phyloP scores from a whole-genome alignment of 1,139 yeast genomes.

The Lodderomyces beijingensis region DNA sequence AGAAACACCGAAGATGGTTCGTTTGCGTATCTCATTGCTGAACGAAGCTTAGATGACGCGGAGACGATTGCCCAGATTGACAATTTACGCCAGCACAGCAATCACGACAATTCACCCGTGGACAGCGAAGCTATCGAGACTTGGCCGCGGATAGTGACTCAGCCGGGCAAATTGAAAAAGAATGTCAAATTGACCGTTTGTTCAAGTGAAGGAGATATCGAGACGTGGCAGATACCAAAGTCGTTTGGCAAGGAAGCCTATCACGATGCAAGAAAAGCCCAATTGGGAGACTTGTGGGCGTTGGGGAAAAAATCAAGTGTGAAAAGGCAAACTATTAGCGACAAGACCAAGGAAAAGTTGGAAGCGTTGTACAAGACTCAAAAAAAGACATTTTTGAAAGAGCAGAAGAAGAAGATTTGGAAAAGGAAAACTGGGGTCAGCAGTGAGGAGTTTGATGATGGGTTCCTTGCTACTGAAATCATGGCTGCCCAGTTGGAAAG shows the following conservation, averaged over 20 bases:
- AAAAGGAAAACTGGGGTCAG: conserved; percentile 32
- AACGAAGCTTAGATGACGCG: conserved; percentile 45
- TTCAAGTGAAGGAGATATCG: conserved; percentile 72
- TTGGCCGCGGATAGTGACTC: conserved; percentile 73
- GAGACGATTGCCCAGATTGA: conserved; percentile 34
- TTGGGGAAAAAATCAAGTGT: conserved; percentile 66
- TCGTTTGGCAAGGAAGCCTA: conserved; percentile 71
- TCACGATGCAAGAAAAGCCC: conserved; percentile 85
- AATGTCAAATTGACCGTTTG: conserved; percentile 81
- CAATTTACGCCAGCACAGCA: conserved; percentile 25
- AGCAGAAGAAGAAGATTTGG: conserved; percentile 38
- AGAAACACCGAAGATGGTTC: conserved; percentile 69
- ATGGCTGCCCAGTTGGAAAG: conserved; percentile 34
- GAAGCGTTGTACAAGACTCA: conserved; percentile 37
- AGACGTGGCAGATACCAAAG: conserved; percentile 84
- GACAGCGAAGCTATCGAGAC: conserved; percentile 32
- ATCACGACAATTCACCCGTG: conserved; percentile 15
- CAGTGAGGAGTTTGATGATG: conserved; percentile 33
- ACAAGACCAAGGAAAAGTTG: conserved; percentile 29
- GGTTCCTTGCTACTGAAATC: conserved; percentile 12
- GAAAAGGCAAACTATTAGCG: conserved; percentile 31
- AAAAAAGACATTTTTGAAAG: conserved; percentile 40
- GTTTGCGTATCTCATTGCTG: conserved; percentile 71
- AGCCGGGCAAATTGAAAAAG: conserved; percentile 76
- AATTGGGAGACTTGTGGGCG: conserved; percentile 88